Evolutionary conservation across 306 rosid species (phyloP), one percentile per base, ranked within the genome.

Genomic region (Trifolium repens): DNA sequence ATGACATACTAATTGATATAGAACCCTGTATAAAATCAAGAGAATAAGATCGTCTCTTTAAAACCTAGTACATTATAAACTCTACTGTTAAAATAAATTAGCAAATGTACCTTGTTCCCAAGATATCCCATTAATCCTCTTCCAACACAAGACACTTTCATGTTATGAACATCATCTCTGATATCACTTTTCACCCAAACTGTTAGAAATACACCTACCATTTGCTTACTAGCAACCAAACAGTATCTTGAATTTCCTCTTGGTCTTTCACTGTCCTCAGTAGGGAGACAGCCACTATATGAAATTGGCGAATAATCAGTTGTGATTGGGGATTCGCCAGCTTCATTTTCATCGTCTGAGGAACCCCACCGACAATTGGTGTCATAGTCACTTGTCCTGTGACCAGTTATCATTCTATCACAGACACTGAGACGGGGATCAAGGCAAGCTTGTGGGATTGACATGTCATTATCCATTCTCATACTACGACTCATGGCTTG

Each of bases 51-150:
- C 30, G 39, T 27, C 61, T 47, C 8, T 42, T 43, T 44, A 13
- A 46, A 46, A 2, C 49, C 14, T 39, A 43, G 24, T 64, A 61
- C 78, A 37, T 39, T 37, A 71, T 16, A 61, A 75, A 55, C 60
- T 76, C 22, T 11, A 1, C 34, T 75, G 17, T 53, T 43, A 72
- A 82, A 73, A 84, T 19, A 54, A 47, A 69, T 14, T 19, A 32
- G 10, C 66, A 26, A 81, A 16, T 71, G n/a, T 87, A 96, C 98
- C 98, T 96, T 96, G 79, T 96, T 96, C 77, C 99, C 99, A 15
- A 96, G 98, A 84, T 92, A 96, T 62, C 99, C 99, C 99, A 96
- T 96, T 75, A 96, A 83, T 74, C 99, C 99, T 81, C 99, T 88
- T 66, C 99, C 97, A 76, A 96, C 94, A 72, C 99, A 96, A 76